Evolutionary conservation across 169 alveolate genomes (phyloP).

Genomic region (Neospora caninum): DNA sequence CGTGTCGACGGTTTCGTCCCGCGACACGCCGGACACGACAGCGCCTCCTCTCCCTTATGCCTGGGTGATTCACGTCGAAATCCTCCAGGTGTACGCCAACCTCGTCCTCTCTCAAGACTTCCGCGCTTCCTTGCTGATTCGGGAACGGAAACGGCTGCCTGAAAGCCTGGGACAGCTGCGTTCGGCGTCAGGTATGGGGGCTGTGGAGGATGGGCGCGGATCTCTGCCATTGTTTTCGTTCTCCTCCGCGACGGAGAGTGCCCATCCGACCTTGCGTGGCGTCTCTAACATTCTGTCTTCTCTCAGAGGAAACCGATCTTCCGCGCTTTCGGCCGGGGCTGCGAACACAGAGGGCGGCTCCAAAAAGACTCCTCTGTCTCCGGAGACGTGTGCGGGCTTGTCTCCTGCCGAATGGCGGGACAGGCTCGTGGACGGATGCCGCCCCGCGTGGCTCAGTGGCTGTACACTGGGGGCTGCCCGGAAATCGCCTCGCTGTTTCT

Average conservation of each 20-base stretch:
- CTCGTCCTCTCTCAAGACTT: not conserved
- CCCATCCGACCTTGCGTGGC: not conserved
- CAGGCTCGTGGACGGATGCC: not conserved
- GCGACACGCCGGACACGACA: not conserved
- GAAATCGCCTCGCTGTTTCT: no score
- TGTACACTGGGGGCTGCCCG: not conserved
- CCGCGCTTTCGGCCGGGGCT: not conserved
- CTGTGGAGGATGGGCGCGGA: not conserved
- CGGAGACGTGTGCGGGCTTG: not conserved
- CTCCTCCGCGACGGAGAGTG: not conserved
- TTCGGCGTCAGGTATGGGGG: not conserved
- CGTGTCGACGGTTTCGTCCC: not conserved
- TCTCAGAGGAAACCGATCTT: not conserved
- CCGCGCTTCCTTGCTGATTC: not conserved
- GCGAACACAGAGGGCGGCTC: not conserved
- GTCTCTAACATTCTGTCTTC: not conserved
- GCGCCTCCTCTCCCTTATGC: not conserved
- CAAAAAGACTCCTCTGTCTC: not conserved
- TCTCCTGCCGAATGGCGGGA: not conserved
- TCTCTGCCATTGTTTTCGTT: not conserved
- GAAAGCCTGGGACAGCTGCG: no score
- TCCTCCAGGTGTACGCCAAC: not conserved
- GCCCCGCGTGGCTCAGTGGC: not conserved
- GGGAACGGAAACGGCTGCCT: not conserved
- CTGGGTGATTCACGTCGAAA: conserved; percentile 16